Conservation (phyloP, 2,329 filamentous ascomycete genomes). For the Blastomyces silverae region DNA sequence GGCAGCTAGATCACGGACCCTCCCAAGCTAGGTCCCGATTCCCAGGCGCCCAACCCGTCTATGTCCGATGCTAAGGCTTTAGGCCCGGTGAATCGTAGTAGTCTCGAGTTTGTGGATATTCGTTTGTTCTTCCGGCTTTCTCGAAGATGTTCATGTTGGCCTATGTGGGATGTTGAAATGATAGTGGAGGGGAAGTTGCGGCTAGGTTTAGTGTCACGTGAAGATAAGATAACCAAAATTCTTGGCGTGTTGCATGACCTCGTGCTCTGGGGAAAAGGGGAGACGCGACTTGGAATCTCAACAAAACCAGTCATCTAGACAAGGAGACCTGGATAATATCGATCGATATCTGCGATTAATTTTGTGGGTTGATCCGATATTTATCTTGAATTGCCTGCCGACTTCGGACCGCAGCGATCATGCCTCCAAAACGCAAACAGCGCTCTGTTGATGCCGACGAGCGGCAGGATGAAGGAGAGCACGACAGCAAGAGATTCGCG, state of each 20-base stretch:
- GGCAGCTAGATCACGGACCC: not conserved
- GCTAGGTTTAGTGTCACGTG: not conserved
- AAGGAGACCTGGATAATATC: not conserved
- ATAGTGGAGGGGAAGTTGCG: too few species aligned
- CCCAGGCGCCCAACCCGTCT: not conserved
- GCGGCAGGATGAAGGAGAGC: constrained; percentile 17
- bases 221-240: not conserved
- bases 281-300: not conserved
- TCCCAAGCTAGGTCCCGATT: not conserved
- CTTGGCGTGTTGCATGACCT: constrained; percentile 1
- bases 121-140: not conserved
- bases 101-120: not conserved
- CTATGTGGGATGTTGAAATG: not conserved
- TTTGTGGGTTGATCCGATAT: not conserved
- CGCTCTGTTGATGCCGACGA: constrained; percentile 16
- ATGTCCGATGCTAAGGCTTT: not conserved
- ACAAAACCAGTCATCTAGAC: not conserved
- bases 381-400: not conserved
- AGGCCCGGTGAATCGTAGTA: not conserved
- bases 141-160: not conserved
- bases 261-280: too few species aligned
- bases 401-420: constrained; percentile 12
- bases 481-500: constrained; percentile 31
- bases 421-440: constrained; percentile 23
- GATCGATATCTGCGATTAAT: not conserved